Percentiles rank a stretch among this genome's conserved stretches.
phyloP scores from a whole-genome alignment of 306 rosid genomes.

The Lathyrus sativus region DNA sequence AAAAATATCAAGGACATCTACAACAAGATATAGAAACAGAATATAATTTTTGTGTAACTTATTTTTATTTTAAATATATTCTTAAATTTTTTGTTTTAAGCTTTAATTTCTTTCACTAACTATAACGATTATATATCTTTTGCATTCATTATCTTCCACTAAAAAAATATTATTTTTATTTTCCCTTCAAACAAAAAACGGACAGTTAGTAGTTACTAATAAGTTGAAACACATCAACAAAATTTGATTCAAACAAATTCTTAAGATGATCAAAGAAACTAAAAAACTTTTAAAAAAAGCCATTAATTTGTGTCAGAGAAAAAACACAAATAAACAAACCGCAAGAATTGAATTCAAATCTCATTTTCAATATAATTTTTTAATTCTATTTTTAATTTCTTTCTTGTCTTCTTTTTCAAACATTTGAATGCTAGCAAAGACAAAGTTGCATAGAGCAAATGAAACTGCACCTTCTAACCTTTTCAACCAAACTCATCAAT shows the following conservation, averaged over 20 bases:
- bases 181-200: too few relatives aligned
- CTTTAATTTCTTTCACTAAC: too few relatives aligned
- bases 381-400: not conserved
- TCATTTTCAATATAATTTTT: not conserved
- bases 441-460: slow-evolving; percentile 29
- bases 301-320: slow-evolving; percentile 25
- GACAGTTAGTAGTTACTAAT: too few relatives aligned
- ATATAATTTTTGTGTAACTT: too few relatives aligned
- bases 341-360: slow-evolving; percentile 51
- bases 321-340: slow-evolving; percentile 34
- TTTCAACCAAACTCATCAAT: slow-evolving; percentile 34
- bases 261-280: not conserved
- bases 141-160: too few relatives aligned
- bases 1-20: too few relatives aligned
- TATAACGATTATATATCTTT: too few relatives aligned
- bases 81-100: too few relatives aligned
- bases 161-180: too few relatives aligned
- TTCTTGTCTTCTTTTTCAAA: slow-evolving; percentile 48
- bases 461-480: slow-evolving; percentile 39
- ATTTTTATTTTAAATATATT: too few relatives aligned
- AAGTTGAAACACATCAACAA: not conserved
- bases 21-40: too few relatives aligned
- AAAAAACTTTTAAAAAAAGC: not conserved
- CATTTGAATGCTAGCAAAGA: slow-evolving; percentile 41
- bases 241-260: not conserved